A percentile compares a stretch with the other conserved stretches of the same genome.
phyloP scores from a whole-genome alignment of 176 grass and related monocot species.

The Triticum aestivum region IWGSC_CS_RefSeq_v2.1 NC_057803.1:563959494-563959993 shows the following conservation, averaged over 20 bases:
- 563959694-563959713: constrained; percentile 72
- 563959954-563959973: constrained; percentile 50
- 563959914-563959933: constrained; percentile 62
- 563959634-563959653: constrained; percentile 66
- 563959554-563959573: too few relatives aligned
- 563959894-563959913: constrained; percentile 64
- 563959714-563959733: constrained; percentile 3
- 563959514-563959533: too few relatives aligned
- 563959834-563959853: constrained; percentile 55
- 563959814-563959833: constrained; percentile 52
- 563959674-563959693: constrained; percentile 78
- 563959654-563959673: constrained; percentile 79
- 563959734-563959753: constrained; percentile 49
- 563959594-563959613: constrained; percentile 49
- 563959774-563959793: constrained; percentile 40
- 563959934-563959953: constrained; percentile 47
- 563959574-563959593: too few relatives aligned
- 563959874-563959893: constrained; percentile 62
- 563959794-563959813: constrained; percentile 58
- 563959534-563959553: too few relatives aligned
- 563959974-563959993: neutral
- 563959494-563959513: too few relatives aligned
- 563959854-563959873: constrained; percentile 62
- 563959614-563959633: constrained; percentile 58
- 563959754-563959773: constrained; percentile 35